Evolutionary conservation across 352 stramenopile genomes (phyloP), one percentile per base, ranked within the genome.

Genomic region (Phytophthora pini): DNA sequence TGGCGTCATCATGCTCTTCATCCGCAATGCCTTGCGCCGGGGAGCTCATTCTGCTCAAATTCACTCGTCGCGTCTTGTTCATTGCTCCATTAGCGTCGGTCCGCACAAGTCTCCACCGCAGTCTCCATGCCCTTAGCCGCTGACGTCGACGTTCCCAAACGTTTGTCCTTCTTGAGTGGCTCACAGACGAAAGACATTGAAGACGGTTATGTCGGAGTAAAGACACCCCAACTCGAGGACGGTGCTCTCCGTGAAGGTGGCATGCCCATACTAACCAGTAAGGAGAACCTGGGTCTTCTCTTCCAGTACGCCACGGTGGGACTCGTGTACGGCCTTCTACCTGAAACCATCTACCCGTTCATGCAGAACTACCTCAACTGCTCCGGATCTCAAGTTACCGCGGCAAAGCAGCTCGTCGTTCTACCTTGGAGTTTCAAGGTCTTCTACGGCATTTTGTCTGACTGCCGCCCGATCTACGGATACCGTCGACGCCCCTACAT

Each of bases 401-500:
- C 78, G 6, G 78, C 78, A 15, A 45, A 36, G 2, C 66, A 69
- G n/a, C 65, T 87, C 0, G 50, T 85, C 3, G 53, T 65, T 9
- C 44, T 88, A 12, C 72, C 70, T 10, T 63, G 61, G 50, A 65
- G 61, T 51, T 68, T 59, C n/a, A 53, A 59, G 22, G 31, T 60
- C 3, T 43, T 43, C 38, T 43, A 43, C 41, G 51, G 60, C 44
- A 67, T 66, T 24, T 24, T 66, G 15, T 68, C 76, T 3, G 76
- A 88, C 41, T 84, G 74, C 40, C 48, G 87, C 4, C 80, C 80
- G 10, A 75, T 90, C 38, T 75, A 24, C 15, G 79, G 81, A 26
- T 87, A 76, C 51, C 81, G 75, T 10, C 75, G 79, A 27, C 79
- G 79, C 13, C 76, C 81, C n/a, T 90, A 80, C 48, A 90, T 88